Percentiles rank a stretch among this genome's conserved stretches.
Evolutionary conservation across 257 asterid genomes (phyloP).

Genomic region (Solanum ahanhuiri): DNA sequence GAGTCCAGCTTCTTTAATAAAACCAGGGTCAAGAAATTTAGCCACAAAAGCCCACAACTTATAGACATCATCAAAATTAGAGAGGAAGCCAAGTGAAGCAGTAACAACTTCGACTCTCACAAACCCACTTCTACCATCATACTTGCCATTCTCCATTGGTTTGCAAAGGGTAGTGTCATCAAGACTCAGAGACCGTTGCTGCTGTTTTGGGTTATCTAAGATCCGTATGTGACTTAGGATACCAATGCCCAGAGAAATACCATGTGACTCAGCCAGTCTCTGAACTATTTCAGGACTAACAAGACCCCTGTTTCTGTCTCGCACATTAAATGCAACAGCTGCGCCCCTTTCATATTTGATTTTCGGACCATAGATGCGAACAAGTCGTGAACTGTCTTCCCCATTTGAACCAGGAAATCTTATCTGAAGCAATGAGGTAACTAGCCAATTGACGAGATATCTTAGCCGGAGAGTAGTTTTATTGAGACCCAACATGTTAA

Average conservation of each 20-base stretch:
- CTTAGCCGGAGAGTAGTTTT: slow-evolving; percentile 80
- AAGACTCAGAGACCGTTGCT: slow-evolving; percentile 37
- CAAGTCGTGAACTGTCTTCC: slow-evolving; percentile 42
- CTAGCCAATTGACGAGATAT: slow-evolving; percentile 85
- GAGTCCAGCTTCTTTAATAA: slow-evolving; percentile 65
- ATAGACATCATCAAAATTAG: slow-evolving; percentile 88
- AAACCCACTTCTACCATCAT: slow-evolving; percentile 64
- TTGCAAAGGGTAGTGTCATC: slow-evolving; percentile 78
- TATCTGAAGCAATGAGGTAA: slow-evolving; percentile 77
- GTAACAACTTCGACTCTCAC: slow-evolving; percentile 93
- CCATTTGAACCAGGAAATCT: slow-evolving; percentile 47
- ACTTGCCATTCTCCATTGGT: slow-evolving; percentile 78
- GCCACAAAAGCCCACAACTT: slow-evolving; percentile 97
- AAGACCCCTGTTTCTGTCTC: slow-evolving; percentile 64
- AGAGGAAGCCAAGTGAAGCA: slow-evolving; percentile 86
- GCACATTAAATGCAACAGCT: slow-evolving; percentile 78
- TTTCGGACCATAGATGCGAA: slow-evolving; percentile 91
- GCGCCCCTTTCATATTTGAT: slow-evolving; percentile 95
- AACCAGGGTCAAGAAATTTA: slow-evolving; percentile 72
- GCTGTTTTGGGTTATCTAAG: slow-evolving; percentile 52
- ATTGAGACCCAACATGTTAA: slow-evolving; percentile 81
- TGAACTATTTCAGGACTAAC: slow-evolving; percentile 79
- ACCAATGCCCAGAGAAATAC: slow-evolving; percentile 79
- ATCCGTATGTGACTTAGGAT: slow-evolving; percentile 81
- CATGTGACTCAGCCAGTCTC: slow-evolving; percentile 66